These are phyloP conservation scores for Acacia confusa DNA, from an alignment of 306 rosid genomes.

Conservation along the genomic window DNA sequence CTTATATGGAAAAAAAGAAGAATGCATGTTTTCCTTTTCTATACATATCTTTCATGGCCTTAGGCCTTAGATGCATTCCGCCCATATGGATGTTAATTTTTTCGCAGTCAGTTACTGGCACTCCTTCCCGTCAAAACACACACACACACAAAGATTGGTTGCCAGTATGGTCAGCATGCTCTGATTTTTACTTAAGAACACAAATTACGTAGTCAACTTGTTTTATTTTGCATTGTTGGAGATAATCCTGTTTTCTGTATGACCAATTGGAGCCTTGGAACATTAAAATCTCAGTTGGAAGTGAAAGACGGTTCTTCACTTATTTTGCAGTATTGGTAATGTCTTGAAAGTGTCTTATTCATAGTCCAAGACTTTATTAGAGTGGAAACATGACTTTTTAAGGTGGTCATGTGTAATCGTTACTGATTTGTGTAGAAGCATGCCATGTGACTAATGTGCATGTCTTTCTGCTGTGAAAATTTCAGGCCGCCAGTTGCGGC, in stretches of 20 bases:
- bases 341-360: background rate
- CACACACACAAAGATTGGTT: background rate
- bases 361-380: background rate
- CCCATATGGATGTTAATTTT: background rate
- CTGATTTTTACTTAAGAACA: background rate
- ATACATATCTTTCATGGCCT: background rate
- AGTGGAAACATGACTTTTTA: background rate
- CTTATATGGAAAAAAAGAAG: background rate
- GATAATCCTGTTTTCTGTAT: background rate
- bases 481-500: slow-evolving; percentile 34
- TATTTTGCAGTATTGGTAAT: background rate
- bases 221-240: background rate
- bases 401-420: background rate
- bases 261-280: background rate
- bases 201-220: background rate
- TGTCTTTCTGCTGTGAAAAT: slow-evolving; percentile 7
- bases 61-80: background rate
- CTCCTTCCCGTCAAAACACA: background rate
- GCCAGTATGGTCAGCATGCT: background rate
- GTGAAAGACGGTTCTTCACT: background rate
- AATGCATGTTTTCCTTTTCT: background rate
- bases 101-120: background rate
- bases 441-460: slow-evolving; percentile 18
- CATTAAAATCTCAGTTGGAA: background rate
- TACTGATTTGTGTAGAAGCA: background rate